Conservation (phyloP, 331 rosid genomes). For the Cydonia oblonga region DNA sequence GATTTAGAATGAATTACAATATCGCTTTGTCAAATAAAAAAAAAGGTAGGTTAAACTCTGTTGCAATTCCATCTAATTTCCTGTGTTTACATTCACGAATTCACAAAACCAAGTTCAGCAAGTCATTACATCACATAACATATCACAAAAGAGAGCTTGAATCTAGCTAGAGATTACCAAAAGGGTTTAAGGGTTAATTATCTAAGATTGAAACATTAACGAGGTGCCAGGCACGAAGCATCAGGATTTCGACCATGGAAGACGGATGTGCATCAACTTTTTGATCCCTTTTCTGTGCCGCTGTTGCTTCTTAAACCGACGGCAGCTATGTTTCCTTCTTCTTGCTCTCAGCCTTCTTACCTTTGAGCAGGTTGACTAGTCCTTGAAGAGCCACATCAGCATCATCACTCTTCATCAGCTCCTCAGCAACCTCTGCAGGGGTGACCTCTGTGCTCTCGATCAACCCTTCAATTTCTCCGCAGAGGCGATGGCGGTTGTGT, state of each 20-base stretch:
- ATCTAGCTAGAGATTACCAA: not conserved
- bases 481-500: constrained; percentile 6
- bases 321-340: not conserved
- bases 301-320: not conserved
- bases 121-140: not conserved
- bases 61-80: not conserved
- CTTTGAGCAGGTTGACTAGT: not conserved
- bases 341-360: not conserved
- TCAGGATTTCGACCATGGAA: not conserved
- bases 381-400: constrained; percentile 23
- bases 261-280: not conserved
- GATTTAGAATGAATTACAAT: too few relatives aligned
- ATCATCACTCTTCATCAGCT: constrained; percentile 34
- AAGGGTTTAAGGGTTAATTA: not conserved
- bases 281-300: not conserved
- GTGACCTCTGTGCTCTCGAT: constrained; percentile 22
- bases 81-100: not conserved
- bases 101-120: not conserved
- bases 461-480: constrained; percentile 14
- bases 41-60: not conserved
- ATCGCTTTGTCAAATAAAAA: not conserved
- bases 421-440: constrained; percentile 45
- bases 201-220: not conserved
- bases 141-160: not conserved
- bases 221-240: not conserved